A percentile compares a stretch with the other conserved stretches of the same genome.
Conservation (phyloP, 495 filamentous ascomycete species). For the Glutinoglossum americanum region DNA sequence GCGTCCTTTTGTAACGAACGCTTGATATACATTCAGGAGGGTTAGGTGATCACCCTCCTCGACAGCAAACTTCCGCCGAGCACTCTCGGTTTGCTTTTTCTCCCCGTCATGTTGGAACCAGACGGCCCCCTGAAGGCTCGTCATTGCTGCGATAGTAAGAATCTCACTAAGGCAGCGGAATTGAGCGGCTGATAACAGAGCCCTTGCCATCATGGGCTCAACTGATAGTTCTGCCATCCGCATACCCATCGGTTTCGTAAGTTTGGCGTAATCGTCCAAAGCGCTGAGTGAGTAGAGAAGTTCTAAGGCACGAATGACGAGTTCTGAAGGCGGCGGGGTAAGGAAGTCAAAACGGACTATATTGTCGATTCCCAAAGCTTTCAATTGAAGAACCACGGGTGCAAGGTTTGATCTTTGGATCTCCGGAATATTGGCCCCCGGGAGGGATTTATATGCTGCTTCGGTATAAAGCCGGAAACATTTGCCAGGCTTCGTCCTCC, state of each 20-base stretch:
- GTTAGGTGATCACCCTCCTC: slow-evolving; percentile 94
- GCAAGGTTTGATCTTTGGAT: slow-evolving; percentile 88
- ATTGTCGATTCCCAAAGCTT: slow-evolving; percentile 92
- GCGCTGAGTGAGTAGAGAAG: slow-evolving; percentile 77
- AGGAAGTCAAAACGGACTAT: slow-evolving; percentile 78
- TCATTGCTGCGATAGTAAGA: slow-evolving; percentile 86
- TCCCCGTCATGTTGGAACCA: slow-evolving; percentile 65
- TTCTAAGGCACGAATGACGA: slow-evolving; percentile 75
- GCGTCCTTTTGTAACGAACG: slow-evolving; percentile 67
- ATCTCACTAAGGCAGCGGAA: slow-evolving; percentile 74
- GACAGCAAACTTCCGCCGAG: slow-evolving; percentile 64
- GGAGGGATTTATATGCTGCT: slow-evolving; percentile 42
- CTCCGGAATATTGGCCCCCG: slow-evolving; percentile 62
- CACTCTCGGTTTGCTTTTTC: slow-evolving; percentile 48
- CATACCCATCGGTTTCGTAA: slow-evolving; percentile 67
- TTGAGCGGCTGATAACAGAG: slow-evolving; percentile 50
- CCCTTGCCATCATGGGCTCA: slow-evolving; percentile 93
- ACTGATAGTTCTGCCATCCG: slow-evolving; percentile 91
- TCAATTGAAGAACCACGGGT: slow-evolving; percentile 76
- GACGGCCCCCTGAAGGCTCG: slow-evolving; percentile 56
- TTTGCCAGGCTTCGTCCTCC: slow-evolving; percentile 80
- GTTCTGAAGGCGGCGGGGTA: slow-evolving; percentile 69
- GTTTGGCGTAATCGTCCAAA: slow-evolving; percentile 73
- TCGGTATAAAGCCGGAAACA: slow-evolving; percentile 90
- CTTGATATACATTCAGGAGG: slow-evolving; percentile 79